Conservation (phyloP, 768 basidiomycete genomes). For the Suillus lakei region DNA sequence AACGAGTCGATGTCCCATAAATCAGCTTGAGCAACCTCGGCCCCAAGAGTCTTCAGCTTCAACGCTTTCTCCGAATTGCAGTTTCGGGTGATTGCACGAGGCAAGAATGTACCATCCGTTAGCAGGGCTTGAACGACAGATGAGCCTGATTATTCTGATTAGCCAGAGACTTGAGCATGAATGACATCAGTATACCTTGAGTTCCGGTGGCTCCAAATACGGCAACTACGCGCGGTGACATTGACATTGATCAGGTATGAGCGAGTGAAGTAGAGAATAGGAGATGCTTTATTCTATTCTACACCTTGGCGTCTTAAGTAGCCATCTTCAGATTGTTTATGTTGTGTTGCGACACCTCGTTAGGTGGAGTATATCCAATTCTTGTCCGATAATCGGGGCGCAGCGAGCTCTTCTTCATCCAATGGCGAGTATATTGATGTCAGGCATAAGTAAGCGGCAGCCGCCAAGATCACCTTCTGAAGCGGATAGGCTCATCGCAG, state of each 20-base stretch:
- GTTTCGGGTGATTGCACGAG: conserved; percentile 39
- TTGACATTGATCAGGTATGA: conserved; percentile 18
- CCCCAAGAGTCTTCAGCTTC: conserved; percentile 26
- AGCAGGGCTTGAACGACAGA: conserved; percentile 35
- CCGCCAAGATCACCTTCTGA: not conserved
- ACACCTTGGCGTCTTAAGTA: conserved; percentile 9
- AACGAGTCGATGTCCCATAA: conserved; percentile 30
- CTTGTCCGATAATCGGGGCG: not conserved
- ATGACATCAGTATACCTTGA: conserved; percentile 28
- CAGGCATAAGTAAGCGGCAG: not conserved
- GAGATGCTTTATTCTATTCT: not conserved
- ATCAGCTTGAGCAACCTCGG: conserved; percentile 28
- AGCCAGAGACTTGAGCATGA: not conserved
- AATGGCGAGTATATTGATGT: not conserved
- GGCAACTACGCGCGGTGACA: conserved; percentile 29
- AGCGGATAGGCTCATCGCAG: not conserved
- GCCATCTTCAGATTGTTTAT: not conserved
- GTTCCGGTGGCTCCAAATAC: conserved; percentile 43
- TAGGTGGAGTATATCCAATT: not conserved
- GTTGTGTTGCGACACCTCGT: not conserved
- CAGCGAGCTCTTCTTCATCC: too few species aligned
- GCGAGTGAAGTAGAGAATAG: not conserved
- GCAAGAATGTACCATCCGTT: conserved; percentile 38
- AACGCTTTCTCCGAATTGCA: conserved; percentile 28
- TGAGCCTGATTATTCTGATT: conserved; percentile 21